Percentiles rank a stretch among this genome's conserved stretches.
Conservation (phyloP, 139 green algal genomes). For the Yamagishiella unicocca region DNA sequence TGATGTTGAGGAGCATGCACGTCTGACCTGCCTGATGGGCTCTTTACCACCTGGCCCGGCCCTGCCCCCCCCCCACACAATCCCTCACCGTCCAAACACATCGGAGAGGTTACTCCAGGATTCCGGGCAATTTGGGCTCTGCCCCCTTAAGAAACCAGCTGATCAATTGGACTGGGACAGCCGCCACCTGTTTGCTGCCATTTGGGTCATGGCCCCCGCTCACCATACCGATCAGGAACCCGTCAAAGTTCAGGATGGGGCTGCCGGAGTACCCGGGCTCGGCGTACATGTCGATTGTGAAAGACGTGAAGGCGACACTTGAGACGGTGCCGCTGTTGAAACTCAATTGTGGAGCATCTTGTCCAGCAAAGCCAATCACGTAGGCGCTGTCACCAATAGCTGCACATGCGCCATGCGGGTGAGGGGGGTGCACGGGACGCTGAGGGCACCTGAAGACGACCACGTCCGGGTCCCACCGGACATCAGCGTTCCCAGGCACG, state of each 20-base stretch:
- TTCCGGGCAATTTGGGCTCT: background rate
- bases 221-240: constrained; percentile 15
- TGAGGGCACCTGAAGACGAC: constrained; percentile 3
- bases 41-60: too few species aligned
- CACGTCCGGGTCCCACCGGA: background rate
- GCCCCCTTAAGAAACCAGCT: background rate
- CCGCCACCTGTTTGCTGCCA: constrained; percentile 13
- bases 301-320: background rate
- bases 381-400: constrained; percentile 1
- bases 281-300: constrained; percentile 19
- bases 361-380: constrained; percentile 11
- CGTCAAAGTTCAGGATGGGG: constrained; percentile 22
- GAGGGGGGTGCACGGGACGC: background rate
- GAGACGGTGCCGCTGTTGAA: constrained; percentile 9
- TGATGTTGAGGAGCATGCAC: too few species aligned
- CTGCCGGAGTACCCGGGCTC: constrained; percentile 8
- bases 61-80: background rate
- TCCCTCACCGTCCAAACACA: background rate
- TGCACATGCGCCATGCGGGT: background rate
- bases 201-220: background rate
- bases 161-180: background rate
- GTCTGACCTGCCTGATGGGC: too few species aligned
- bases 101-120: background rate
- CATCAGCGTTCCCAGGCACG: background rate
- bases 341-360: constrained; percentile 14